Conservation (phyloP, 305 asterid species). For the Coffea humblotiana region DNA sequence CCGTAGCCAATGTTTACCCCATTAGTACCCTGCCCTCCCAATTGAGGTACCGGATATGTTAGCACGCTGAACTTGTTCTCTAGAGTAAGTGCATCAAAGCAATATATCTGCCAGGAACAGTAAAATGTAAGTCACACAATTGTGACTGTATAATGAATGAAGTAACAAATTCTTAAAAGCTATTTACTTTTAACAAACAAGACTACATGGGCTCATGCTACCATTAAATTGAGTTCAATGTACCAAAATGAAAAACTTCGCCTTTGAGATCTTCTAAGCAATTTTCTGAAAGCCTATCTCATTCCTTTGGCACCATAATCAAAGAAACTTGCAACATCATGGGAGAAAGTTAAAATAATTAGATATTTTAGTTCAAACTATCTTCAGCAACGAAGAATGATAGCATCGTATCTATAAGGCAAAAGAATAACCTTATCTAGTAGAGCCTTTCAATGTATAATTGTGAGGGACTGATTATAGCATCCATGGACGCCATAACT, state of each 20-base stretch:
- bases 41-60: slow-evolving; percentile 82
- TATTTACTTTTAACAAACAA: neutral
- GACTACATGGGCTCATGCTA: neutral
- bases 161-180: neutral
- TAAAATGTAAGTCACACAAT: neutral
- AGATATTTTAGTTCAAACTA: neutral
- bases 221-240: neutral
- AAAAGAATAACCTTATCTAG: neutral
- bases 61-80: slow-evolving; percentile 89
- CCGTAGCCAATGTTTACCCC: slow-evolving; percentile 84
- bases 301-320: neutral
- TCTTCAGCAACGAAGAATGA: neutral
- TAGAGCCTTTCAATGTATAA: neutral
- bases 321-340: neutral
- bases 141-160: neutral
- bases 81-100: slow-evolving; percentile 80
- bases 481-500: neutral
- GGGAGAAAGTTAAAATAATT: neutral
- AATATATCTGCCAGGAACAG: slow-evolving; percentile 61
- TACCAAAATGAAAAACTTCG: neutral
- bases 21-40: slow-evolving; percentile 74
- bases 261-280: neutral
- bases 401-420: neutral
- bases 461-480: neutral
- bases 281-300: neutral